Evolutionary conservation across 2,329 filamentous ascomycete genomes (phyloP), one percentile per base, ranked within the genome.

Genomic region (Aspergillus fijiensis): DNA sequence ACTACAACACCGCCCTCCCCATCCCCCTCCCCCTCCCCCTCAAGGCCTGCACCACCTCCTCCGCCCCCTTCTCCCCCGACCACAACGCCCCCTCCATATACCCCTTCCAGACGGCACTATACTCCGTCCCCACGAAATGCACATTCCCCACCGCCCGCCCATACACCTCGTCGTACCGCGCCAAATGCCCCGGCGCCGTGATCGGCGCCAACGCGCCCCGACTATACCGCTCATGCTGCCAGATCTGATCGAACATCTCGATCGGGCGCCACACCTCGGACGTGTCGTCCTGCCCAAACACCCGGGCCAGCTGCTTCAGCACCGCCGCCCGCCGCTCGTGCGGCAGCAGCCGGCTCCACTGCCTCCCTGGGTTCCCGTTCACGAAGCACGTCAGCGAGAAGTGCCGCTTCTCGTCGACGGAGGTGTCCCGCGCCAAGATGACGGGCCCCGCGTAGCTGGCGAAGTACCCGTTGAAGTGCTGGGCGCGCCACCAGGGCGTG

Each of bases 61-160:
- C 51, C 10, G 81, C 83, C 3, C 76, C 83, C n/a, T 79, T 70
- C 60, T 83, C 73, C 1, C 84, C 84, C 25, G 75, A 79, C 2
- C 79, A 66, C 19, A 85, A 72, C 0, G 84, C 84, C 4, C 84
- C 84, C 60, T 86, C 83, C 82, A 86, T 85, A 65, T 85, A 85
- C 0, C 84, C 84, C 58, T 81, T 81, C 83, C 84, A 86, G 53
- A 80, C 78, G 2, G 67, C 74, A 2, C 79, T 76, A 6, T 79
- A 82, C 72, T 86, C 84, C 0, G 83, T 84, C 0, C 84, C 84
- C 2, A 80, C 81, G 65, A 85, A 86, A 67, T 84, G 79, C 5
- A 84, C 25, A 54, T 80, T 74, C 5, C 76, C 72, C 59, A 74
- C 69, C 0, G 73, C 65, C 27, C 72, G 66, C 14, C 48, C 49